A percentile compares a stretch with the other conserved stretches of the same genome.
Evolutionary conservation across 73 alveolate species (phyloP).

Genomic region (Paramecium caudatum): DNA sequence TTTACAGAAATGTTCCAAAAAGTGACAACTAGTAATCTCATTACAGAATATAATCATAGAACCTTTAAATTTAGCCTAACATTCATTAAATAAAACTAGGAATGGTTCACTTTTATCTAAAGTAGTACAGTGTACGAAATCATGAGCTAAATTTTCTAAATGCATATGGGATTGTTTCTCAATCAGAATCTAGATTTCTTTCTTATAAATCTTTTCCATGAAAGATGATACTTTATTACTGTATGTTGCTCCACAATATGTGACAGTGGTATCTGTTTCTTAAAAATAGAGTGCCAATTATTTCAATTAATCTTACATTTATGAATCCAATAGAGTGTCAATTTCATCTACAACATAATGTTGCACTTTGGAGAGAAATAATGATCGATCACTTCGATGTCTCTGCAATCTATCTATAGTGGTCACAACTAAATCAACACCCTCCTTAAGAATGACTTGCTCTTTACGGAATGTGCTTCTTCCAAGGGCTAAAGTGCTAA

Average conservation of each 20-base stretch:
- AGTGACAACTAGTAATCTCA: slow-evolving; percentile 89
- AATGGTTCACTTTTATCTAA: slow-evolving; percentile 84
- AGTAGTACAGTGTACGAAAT: slow-evolving; percentile 81
- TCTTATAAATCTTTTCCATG: neutral
- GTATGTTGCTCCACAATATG: slow-evolving; percentile 69
- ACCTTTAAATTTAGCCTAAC: slow-evolving; percentile 69
- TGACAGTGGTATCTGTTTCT: neutral
- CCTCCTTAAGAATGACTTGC: slow-evolving; percentile 75
- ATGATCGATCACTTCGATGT: slow-evolving; percentile 77
- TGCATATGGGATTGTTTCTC: slow-evolving; percentile 87
- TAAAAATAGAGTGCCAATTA: neutral
- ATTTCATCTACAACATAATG: slow-evolving; percentile 87
- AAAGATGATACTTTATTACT: slow-evolving; percentile 30
- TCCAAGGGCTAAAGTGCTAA: slow-evolving; percentile 76
- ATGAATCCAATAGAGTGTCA: slow-evolving; percentile 85
- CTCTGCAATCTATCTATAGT: slow-evolving; percentile 83
- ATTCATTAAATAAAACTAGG: slow-evolving; percentile 74
- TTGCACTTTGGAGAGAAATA: slow-evolving; percentile 76
- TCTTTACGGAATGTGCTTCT: slow-evolving; percentile 74
- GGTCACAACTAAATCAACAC: slow-evolving; percentile 85
- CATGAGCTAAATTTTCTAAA: slow-evolving; percentile 84
- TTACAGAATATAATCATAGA: slow-evolving; percentile 88
- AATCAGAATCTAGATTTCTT: slow-evolving; percentile 54
- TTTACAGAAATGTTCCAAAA: slow-evolving; percentile 82
- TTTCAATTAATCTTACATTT: slow-evolving; percentile 23